phyloP scores from a whole-genome alignment of 1,284 basidiomycete genomes.

The Marasmius oreades region DNA sequence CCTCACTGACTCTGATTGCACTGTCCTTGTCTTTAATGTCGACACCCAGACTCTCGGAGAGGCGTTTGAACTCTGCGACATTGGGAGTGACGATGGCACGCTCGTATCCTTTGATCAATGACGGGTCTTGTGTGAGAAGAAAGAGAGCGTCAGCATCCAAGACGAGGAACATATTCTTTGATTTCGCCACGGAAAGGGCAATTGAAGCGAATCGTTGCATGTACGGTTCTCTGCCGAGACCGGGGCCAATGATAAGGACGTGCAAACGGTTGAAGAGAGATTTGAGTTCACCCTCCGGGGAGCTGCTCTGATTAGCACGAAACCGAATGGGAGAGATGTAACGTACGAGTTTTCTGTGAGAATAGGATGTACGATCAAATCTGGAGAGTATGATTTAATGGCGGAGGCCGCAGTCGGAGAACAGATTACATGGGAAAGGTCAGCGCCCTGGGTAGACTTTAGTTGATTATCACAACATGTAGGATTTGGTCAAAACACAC shows the following conservation, averaged over 20 bases:
- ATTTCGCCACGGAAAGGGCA: conserved; percentile 50
- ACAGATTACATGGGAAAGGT: conserved; percentile 96
- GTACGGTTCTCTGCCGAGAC: conserved; percentile 84
- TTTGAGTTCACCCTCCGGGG: conserved; percentile 53
- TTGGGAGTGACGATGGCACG: conserved; percentile 91
- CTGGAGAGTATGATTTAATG: conserved; percentile 95
- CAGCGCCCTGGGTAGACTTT: conserved; percentile 64
- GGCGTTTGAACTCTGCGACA: conserved; percentile 87
- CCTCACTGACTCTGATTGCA: conserved; percentile 63
- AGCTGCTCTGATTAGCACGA: conserved; percentile 26
- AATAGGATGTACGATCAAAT: conserved; percentile 94
- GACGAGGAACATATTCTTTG: conserved; percentile 80
- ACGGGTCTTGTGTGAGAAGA: conserved; percentile 73
- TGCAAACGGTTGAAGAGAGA: conserved; percentile 83
- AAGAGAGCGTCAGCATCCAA: conserved; percentile 91
- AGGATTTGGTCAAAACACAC: conserved; percentile 39
- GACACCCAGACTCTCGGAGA: conserved; percentile 73
- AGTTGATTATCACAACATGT: background rate
- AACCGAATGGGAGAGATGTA: background rate
- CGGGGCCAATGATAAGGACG: conserved; percentile 90
- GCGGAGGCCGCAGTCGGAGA: conserved; percentile 85
- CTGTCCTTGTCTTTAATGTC: conserved; percentile 43
- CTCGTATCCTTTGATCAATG: conserved; percentile 76
- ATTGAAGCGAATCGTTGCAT: conserved; percentile 79
- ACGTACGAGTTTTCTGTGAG: conserved; percentile 58